A percentile compares a stretch with the other conserved stretches of the same genome.
Conservation (phyloP, 2,329 filamentous ascomycete genomes). For the Neobulgaria alba region DNA sequence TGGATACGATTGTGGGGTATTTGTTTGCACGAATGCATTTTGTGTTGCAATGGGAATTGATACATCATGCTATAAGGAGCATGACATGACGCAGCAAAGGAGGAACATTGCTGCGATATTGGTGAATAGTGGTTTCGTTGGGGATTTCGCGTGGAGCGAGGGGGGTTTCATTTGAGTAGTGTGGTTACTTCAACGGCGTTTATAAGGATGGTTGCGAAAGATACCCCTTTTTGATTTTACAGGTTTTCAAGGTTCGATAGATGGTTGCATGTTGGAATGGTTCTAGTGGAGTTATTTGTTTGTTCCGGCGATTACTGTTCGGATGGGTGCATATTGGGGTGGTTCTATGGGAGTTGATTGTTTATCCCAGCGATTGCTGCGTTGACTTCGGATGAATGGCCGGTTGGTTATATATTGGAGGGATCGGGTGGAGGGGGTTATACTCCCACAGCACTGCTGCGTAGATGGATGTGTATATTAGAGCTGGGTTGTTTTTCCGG, state of each 20-base stretch:
- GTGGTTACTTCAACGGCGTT: too few species aligned
- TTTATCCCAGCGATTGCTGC: too few species aligned
- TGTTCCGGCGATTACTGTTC: too few species aligned
- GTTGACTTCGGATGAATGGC: too few species aligned
- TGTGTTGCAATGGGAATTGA: conserved; percentile 39
- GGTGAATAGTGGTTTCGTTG: conserved; percentile 57
- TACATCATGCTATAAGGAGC: conserved; percentile 36
- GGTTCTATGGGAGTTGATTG: too few species aligned
- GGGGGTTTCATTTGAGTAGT: conserved; percentile 7
- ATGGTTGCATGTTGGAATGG: background rate
- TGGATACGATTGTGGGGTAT: conserved; percentile 68
- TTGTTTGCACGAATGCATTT: conserved; percentile 64
- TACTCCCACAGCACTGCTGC: too few species aligned
- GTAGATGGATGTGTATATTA: too few species aligned
- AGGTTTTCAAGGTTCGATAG: background rate
- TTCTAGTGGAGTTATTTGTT: too few species aligned
- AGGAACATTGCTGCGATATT: conserved; percentile 56
- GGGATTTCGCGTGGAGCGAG: conserved; percentile 39
- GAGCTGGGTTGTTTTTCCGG: too few species aligned
- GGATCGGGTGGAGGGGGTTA: too few species aligned
- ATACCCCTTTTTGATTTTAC: background rate
- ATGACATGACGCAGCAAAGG: conserved; percentile 51
- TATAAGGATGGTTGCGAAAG: background rate
- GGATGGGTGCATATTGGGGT: background rate
- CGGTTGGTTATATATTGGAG: background rate